phyloP scores from a whole-genome alignment of 768 basidiomycete genomes.

The Pleurotus eryngii region DNA sequence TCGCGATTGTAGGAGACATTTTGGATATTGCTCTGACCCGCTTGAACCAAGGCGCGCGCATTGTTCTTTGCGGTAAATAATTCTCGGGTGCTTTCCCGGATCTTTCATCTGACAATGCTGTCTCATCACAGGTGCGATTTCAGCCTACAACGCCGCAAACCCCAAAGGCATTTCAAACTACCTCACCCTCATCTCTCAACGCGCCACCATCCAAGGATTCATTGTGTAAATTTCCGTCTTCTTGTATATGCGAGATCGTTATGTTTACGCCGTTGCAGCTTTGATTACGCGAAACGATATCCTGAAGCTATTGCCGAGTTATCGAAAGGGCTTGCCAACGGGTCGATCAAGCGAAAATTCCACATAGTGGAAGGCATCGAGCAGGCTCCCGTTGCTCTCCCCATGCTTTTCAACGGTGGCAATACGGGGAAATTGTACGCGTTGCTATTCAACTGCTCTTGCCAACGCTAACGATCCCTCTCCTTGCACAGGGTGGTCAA shows the following conservation, averaged over 20 bases:
- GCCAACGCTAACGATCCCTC: background rate
- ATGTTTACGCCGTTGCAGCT: conserved; percentile 22
- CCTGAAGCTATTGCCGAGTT: conserved; percentile 57
- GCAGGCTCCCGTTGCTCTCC: conserved; percentile 67
- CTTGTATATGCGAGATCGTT: background rate
- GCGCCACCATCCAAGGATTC: conserved; percentile 83
- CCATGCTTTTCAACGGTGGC: conserved; percentile 68
- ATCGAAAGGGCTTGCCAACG: conserved; percentile 53
- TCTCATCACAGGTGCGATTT: conserved; percentile 64
- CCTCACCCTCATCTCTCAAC: conserved; percentile 65
- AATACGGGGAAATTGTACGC: conserved; percentile 77
- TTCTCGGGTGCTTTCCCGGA: background rate
- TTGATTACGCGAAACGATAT: conserved; percentile 70
- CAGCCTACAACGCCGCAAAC: conserved; percentile 57
- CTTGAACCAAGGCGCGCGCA: conserved; percentile 73
- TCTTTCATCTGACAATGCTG: background rate
- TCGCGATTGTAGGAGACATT: conserved; percentile 57
- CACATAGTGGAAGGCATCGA: conserved; percentile 77
- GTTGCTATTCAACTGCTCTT: background rate
- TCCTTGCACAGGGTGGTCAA: conserved; percentile 47
- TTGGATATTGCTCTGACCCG: conserved; percentile 74
- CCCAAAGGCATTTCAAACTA: conserved; percentile 71
- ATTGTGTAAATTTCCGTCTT: conserved; percentile 54
- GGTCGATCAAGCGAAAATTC: conserved; percentile 76
- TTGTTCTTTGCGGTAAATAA: conserved; percentile 71